Conservation (phyloP, 1,284 basidiomycete genomes). For the Apiotrichum gamsii region DNA sequence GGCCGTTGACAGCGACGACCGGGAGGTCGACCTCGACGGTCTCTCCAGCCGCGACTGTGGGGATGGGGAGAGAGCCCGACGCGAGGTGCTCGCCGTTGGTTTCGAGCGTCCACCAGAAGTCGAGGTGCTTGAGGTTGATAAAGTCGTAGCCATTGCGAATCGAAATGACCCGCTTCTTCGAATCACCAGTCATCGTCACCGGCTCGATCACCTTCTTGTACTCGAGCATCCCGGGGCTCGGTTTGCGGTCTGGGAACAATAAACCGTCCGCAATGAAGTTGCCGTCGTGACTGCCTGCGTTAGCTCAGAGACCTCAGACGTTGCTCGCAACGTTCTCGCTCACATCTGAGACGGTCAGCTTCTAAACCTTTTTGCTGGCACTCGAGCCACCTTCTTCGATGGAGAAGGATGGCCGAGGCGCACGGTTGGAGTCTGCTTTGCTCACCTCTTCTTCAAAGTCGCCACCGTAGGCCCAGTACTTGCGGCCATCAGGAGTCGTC, state of each 20-base stretch:
- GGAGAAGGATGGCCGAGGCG: too few species aligned
- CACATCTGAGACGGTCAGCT: too few species aligned
- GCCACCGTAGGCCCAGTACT: conserved; percentile 22
- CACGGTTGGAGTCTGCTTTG: too few species aligned
- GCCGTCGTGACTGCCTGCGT: conserved; percentile 12
- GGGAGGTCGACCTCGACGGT: conserved; percentile 1
- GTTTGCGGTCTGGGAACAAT: conserved; percentile 21
- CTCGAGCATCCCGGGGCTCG: conserved; percentile 17
- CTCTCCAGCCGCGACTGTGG: neutral
- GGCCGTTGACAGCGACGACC: neutral
- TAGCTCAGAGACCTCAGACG: neutral
- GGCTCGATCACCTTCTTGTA: conserved; percentile 19
- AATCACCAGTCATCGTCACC: conserved; percentile 2
- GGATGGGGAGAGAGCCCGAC: conserved; percentile 1
- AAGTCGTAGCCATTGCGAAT: conserved; percentile 12
- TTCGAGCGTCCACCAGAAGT: conserved; percentile 11
- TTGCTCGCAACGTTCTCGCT: too few species aligned
- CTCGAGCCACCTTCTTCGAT: conserved; percentile 29
- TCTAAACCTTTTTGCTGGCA: too few species aligned
- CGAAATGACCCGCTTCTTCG: neutral
- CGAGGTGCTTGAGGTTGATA: conserved; percentile 1
- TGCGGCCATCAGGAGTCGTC: conserved; percentile 5
- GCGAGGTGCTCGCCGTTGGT: neutral
- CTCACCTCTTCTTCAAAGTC: conserved; percentile 30
- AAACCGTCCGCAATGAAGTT: conserved; percentile 25